Evolutionary conservation across 306 rosid species (phyloP), one percentile per base, ranked within the genome.

Genomic region (Acacia melanoxylon): DNA sequence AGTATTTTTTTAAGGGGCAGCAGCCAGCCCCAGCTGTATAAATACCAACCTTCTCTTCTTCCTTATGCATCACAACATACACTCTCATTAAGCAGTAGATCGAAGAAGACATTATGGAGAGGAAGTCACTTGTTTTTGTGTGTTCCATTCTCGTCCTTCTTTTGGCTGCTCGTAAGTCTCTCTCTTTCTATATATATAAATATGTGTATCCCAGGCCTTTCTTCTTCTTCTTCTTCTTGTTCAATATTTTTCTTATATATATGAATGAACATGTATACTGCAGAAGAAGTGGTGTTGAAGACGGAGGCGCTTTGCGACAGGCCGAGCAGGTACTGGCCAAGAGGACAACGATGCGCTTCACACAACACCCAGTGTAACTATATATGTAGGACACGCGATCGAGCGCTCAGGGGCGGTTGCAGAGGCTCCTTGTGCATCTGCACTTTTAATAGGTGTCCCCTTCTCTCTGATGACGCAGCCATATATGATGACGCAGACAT

Each of bases 101-200:
- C 19, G 22, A 20, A 54, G 22, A 31, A 65, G 22, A 13, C 24
- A 2, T 56, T 46, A 81, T 75, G 84, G 80, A 81, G 61, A 75
- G 58, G 59, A 82, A 82, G 67, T 49, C 68, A 20, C 41, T 78
- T 27, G 48, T 51, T 72, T 61, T 59, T 0, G 2, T 71, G 6
- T 27, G 63, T 33, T 72, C 73, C 61, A 27, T 63, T 33, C 79
- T 77, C 31, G 3, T 78, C 68, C 5, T 83, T 72, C 75, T 83
- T 70, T 41, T 83, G 9, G 82, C 82, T 71, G 82, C 82, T 71
- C 79, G 82, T 77, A 71, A 71, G 82, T 77, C 15, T 12, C 15
- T 1, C 10, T 16, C n/a, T 48, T 2, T 46, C 1, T 13, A 10
- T 44, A 9, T 10, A 1, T 44, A 44, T 44, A 1, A 10, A 12